Evolutionary conservation across 2,329 filamentous ascomycete species (phyloP), one percentile per base, ranked within the genome.

Genomic region (Trichoderma afroharzianum): DNA sequence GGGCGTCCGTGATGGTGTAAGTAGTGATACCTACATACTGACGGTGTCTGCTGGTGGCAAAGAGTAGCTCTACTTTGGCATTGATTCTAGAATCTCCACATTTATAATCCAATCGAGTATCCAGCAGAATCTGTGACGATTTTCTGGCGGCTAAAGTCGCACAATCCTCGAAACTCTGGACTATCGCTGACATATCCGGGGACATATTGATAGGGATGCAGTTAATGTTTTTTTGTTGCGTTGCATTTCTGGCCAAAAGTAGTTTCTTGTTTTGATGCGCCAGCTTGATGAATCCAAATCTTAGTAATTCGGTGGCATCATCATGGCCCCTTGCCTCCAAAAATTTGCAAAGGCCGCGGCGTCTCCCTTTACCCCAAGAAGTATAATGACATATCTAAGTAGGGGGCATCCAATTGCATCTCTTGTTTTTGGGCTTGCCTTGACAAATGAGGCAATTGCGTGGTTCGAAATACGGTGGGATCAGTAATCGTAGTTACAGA

Each of bases 11-110:
- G n/a, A 62, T 12, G 8, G 6, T 6, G 6, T 2, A 62, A 9
- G 30, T 39, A 62, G 12, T 7, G n/a, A 8, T 33, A 59, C 28
- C 6, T 33, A n/a, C n/a, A n/a, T n/a, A n/a, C n/a, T 3, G 5
- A 21, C 0, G 9, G 0, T 32, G 3, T 32, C 4, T 50, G 3
- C 4, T 0, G n/a, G 1, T 2, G 9, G 1, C 4, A 6, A 28
- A 18, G 36, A 43, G 39, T 57, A 21, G 3, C 61, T 21, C 15
- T 50, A 21, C 32, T 53, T 24, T 53, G 21, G 0, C 3, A 5
- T 24, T 24, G 9, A 3, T 50, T 50, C 39, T 28, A 30, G 61
- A n/a, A 28, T n/a, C 26, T 7, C 62, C 50, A 57, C 11, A 67
- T 67, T 36, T 39, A 24, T 39, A 30, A 57, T 57, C 62, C n/a